These are phyloP conservation scores for Ophiostoma angusticollis DNA, from an alignment of 2,329 filamentous ascomycete genomes.

Conservation along the genomic window DNA sequence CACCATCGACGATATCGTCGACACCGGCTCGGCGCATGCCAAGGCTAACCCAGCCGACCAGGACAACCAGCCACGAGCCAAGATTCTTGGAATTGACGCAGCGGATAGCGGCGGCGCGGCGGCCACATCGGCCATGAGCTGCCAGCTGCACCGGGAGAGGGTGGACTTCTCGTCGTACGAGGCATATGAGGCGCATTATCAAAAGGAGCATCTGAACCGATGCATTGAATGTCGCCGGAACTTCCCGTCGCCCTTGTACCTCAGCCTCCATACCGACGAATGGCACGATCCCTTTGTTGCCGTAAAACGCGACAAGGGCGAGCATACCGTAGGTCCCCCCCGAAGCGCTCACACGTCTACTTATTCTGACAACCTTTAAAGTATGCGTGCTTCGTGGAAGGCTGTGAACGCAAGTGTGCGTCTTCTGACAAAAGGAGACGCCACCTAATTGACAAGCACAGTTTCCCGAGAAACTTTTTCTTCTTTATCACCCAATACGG, in stretches of 20 bases:
- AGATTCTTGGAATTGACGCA: slow-evolving; percentile 43
- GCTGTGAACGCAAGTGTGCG: slow-evolving; percentile 72
- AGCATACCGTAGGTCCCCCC: slow-evolving; percentile 70
- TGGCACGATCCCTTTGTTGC: slow-evolving; percentile 73
- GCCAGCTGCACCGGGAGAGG: slow-evolving; percentile 60
- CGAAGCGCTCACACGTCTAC: too few relatives aligned
- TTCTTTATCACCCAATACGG: slow-evolving; percentile 78
- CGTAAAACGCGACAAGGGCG: slow-evolving; percentile 61
- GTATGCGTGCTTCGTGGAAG: slow-evolving; percentile 84
- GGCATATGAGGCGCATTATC: slow-evolving; percentile 82
- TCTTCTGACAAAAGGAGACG: slow-evolving; percentile 72
- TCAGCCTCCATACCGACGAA: slow-evolving; percentile 79
- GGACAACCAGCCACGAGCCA: slow-evolving; percentile 26
- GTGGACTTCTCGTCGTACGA: slow-evolving; percentile 61
- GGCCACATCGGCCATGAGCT: slow-evolving; percentile 49
- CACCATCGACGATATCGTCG: not conserved
- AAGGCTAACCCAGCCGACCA: slow-evolving; percentile 3
- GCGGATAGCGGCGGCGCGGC: slow-evolving; percentile 18
- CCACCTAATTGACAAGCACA: slow-evolving; percentile 89
- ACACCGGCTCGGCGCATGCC: not conserved
- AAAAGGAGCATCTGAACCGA: slow-evolving; percentile 65
- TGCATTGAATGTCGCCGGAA: slow-evolving; percentile 78
- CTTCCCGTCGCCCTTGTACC: slow-evolving; percentile 70
- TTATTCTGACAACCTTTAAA: slow-evolving; percentile 23
- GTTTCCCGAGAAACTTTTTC: slow-evolving; percentile 80